phyloP scores from a whole-genome alignment of 768 basidiomycete genomes.

The Suillus cothurnatus region DNA sequence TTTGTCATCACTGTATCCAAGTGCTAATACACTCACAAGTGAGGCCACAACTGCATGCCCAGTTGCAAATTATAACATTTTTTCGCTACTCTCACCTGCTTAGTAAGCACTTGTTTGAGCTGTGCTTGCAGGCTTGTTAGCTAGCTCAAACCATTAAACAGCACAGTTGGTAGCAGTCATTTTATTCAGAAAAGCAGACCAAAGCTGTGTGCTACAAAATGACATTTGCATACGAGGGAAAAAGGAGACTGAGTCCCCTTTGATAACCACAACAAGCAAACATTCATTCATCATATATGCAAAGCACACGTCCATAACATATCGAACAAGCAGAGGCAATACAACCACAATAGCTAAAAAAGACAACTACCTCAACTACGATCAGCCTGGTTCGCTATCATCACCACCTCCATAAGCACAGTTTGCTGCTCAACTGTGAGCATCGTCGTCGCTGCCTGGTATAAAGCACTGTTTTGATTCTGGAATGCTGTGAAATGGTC shows the following conservation, averaged over 20 bases:
- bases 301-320: neutral
- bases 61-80: no score
- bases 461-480: conserved; percentile 57
- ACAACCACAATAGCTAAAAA: neutral
- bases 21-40: no score
- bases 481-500: conserved; percentile 59
- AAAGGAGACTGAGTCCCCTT: neutral
- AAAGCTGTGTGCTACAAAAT: neutral
- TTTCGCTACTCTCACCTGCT: no score
- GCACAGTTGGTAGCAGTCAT: no score
- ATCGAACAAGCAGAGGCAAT: neutral
- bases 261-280: neutral
- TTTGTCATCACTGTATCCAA: no score
- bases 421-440: conserved; percentile 78
- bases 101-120: no score
- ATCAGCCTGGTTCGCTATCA: neutral
- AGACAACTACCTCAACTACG: neutral
- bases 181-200: no score
- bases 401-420: conserved; percentile 1
- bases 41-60: no score
- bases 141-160: no score
- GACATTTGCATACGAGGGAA: neutral
- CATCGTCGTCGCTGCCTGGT: conserved; percentile 49
- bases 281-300: neutral
- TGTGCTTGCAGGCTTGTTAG: no score